phyloP scores from a whole-genome alignment of 129 eudicot species.

The Deinandra increscens region DNA sequence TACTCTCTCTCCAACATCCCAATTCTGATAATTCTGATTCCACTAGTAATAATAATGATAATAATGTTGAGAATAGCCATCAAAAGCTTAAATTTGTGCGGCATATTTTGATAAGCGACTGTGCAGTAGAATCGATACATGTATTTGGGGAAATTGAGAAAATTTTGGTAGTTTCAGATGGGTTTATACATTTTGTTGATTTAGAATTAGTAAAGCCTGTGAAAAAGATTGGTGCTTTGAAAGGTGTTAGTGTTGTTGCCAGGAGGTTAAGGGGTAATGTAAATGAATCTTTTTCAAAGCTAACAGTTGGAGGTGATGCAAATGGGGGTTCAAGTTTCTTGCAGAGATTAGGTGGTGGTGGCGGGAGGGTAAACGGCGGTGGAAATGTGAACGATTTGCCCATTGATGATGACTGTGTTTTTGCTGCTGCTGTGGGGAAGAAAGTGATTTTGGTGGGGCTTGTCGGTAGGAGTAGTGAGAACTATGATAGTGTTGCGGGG shows the following conservation, averaged over 20 bases:
- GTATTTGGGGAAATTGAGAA: conserved; percentile 38
- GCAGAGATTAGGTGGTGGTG: conserved; percentile 35
- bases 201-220: conserved; percentile 37
- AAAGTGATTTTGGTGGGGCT: conserved; percentile 67
- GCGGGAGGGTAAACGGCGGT: conserved; percentile 35
- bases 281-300: conserved; percentile 24
- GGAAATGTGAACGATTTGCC: conserved; percentile 35
- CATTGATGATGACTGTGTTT: conserved; percentile 43
- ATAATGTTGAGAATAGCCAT: not conserved
- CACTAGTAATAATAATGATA: conserved; percentile 9
- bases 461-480: conserved; percentile 35
- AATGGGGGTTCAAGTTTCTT: conserved; percentile 36
- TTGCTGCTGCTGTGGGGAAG: conserved; percentile 65
- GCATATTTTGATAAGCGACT: conserved; percentile 34
- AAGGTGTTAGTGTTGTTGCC: conserved; percentile 45
- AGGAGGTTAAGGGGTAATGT: conserved; percentile 39
- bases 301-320: conserved; percentile 31
- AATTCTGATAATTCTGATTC: conserved; percentile 28
- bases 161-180: conserved; percentile 51
- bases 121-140: conserved; percentile 41
- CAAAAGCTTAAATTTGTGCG: conserved; percentile 32
- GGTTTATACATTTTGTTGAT: conserved; percentile 56
- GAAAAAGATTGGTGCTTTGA: conserved; percentile 47
- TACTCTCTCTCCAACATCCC: conserved; percentile 40
- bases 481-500: conserved; percentile 41